Evolutionary conservation across 352 stramenopile species (phyloP), one percentile per base, ranked within the genome.

Genomic region (Phytophthora multivora): DNA sequence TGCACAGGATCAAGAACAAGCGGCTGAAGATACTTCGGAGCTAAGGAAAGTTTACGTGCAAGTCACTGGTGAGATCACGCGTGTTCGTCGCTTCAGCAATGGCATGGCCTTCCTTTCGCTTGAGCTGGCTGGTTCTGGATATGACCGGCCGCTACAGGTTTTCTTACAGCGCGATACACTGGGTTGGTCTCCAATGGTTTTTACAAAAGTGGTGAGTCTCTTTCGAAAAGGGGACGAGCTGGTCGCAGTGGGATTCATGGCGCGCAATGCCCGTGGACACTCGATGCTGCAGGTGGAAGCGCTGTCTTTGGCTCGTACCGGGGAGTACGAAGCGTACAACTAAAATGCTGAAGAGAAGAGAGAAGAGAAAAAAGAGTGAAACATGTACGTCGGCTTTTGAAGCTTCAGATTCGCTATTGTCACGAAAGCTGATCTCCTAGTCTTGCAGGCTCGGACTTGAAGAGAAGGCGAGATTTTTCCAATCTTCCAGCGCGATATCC

Each of bases 91-190:
- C 0, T 86, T 81, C 43, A 81, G 68, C 43, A 82, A 80, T 36
- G 77, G 77, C 11, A 75, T 81, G 56, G 57, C 73, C 11, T 83
- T 86, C 57, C 38, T 86, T n/a, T 80, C 73, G 6, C 57, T 83
- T 11, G 62, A 58, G 15, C 31, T 71, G 8, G 9, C 25, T 49
- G 51, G 58, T 3, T 69, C 3, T 45, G 55, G 51, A 1, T 56
- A 61, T 16, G 57, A 66, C 11, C 16, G 51, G 61, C 69, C 64
- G 3, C 21, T 83, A 28, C 75, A 83, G 26, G 57, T 74, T 18
- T 79, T 83, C 30, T 62, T 83, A 36, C 51, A 77, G 36, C 62
- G 66, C n/a, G 65, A 79, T 4, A 73, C 63, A 19, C 35, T 80
- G 28, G 46, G 59, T 4, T 83, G 69, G 65, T 62, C 68, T 18